Conservation (phyloP, 2,329 filamentous ascomycete species). For the Aspergillus hiratsukae region DNA sequence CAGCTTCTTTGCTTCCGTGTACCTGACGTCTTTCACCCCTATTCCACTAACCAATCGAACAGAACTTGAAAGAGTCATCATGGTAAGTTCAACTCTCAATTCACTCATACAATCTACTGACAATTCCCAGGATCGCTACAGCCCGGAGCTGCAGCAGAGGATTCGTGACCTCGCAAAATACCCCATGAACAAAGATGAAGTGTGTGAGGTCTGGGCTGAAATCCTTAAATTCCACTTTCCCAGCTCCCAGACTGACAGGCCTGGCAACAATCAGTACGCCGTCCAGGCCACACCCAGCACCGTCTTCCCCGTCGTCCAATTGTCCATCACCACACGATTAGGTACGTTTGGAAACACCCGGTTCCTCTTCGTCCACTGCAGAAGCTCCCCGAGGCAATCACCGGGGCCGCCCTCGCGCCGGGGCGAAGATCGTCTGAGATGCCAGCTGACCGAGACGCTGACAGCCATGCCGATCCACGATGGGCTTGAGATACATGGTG, state of each 20-base stretch:
- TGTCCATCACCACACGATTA: not conserved
- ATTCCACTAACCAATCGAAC: no score
- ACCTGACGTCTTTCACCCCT: no score
- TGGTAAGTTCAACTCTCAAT: not conserved
- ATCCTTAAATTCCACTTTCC: not conserved
- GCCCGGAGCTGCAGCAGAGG: not conserved
- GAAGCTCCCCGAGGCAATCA: not conserved
- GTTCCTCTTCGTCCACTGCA: not conserved
- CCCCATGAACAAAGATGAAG: not conserved
- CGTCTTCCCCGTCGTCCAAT: not conserved
- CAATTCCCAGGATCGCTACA: not conserved
- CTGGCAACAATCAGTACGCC: not conserved
- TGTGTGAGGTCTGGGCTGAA: not conserved
- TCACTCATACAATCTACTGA: not conserved
- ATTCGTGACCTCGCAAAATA: not conserved
- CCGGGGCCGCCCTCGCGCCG: not conserved
- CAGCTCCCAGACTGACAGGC: not conserved
- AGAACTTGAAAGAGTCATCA: not conserved
- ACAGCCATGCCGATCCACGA: not conserved
- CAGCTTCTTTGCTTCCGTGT: no score
- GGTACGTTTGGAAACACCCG: not conserved
- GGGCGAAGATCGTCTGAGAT: not conserved
- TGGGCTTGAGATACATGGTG: not conserved
- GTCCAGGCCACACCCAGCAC: not conserved
- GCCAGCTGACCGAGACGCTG: not conserved